A percentile compares a stretch with the other conserved stretches of the same genome.
These are phyloP conservation scores for Alloteropsis semialata DNA, from an alignment of 176 grass and related monocot species.

Conservation along the genomic window DNA sequence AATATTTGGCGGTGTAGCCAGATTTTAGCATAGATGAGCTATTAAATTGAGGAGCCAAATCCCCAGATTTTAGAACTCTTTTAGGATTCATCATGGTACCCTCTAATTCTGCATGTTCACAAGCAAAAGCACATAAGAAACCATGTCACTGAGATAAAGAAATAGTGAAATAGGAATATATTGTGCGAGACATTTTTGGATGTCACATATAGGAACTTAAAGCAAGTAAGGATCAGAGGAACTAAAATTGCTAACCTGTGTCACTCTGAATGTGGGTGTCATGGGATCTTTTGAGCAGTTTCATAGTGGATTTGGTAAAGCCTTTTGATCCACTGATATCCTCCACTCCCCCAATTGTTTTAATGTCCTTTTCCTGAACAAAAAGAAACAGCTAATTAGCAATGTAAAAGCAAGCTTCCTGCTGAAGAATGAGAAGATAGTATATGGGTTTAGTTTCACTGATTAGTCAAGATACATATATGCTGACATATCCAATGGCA, in stretches of 20 bases:
- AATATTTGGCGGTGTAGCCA: slow-evolving; percentile 29
- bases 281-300: slow-evolving; percentile 58
- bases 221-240: neutral
- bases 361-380: slow-evolving; percentile 36
- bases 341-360: slow-evolving; percentile 27
- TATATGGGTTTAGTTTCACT: neutral
- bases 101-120: slow-evolving; percentile 41
- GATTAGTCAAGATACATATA: slow-evolving; percentile 1
- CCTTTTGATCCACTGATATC: slow-evolving; percentile 23
- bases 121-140: slow-evolving; percentile 36
- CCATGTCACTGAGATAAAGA: slow-evolving; percentile 6
- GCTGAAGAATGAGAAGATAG: slow-evolving; percentile 23
- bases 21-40: slow-evolving; percentile 37
- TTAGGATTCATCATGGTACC: slow-evolving; percentile 56
- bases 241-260: slow-evolving; percentile 57
- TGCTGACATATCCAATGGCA: neutral
- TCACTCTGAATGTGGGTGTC: slow-evolving; percentile 46
- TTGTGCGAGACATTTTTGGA: neutral
- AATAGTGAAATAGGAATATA: slow-evolving; percentile 19
- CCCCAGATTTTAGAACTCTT: slow-evolving; percentile 40
- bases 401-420: slow-evolving; percentile 38
- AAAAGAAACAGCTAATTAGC: slow-evolving; percentile 21
- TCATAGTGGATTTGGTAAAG: slow-evolving; percentile 27
- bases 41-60: slow-evolving; percentile 32
- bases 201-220: slow-evolving; percentile 18